Evolutionary conservation across 495 filamentous ascomycete species (phyloP).

Genomic region (Neurospora sp.): DNA sequence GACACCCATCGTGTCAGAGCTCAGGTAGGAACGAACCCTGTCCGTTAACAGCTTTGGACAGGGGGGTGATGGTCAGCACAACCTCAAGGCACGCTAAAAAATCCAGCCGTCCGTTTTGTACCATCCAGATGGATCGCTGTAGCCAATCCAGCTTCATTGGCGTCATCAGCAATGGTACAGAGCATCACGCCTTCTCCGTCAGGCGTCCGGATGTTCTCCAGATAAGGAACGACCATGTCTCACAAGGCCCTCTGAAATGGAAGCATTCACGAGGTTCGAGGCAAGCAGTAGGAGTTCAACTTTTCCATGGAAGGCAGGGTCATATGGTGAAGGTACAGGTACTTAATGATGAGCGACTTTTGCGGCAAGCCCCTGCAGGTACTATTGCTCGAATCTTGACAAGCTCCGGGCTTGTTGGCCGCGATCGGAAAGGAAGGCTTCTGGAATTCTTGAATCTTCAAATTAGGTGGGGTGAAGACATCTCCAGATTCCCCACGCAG

Average conservation of each 20-base stretch:
- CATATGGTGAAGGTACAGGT: neutral
- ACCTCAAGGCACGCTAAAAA: neutral
- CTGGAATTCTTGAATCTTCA: neutral
- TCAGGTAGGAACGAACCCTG: slow-evolving; percentile 7
- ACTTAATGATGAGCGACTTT: neutral
- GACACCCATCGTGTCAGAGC: neutral
- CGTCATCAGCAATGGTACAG: neutral
- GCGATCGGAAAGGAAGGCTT: neutral
- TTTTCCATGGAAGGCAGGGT: neutral
- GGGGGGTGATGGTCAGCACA: neutral
- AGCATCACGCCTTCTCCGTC: neutral
- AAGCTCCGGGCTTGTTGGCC: neutral
- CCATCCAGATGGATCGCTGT: neutral
- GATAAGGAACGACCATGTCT: neutral
- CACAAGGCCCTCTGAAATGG: neutral
- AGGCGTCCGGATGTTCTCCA: neutral
- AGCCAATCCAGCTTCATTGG: neutral
- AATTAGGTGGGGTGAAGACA: neutral
- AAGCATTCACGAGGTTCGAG: neutral
- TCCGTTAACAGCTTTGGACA: neutral
- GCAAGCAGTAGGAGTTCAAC: neutral
- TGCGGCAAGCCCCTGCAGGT: neutral
- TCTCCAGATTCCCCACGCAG: neutral
- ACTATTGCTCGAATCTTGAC: neutral
- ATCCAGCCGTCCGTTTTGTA: neutral